Percentiles rank a stretch among this genome's conserved stretches.
Evolutionary conservation across 225 moss, liverwort and hornwort species (phyloP).

Genomic region (Takakia lepidozioides): DNA sequence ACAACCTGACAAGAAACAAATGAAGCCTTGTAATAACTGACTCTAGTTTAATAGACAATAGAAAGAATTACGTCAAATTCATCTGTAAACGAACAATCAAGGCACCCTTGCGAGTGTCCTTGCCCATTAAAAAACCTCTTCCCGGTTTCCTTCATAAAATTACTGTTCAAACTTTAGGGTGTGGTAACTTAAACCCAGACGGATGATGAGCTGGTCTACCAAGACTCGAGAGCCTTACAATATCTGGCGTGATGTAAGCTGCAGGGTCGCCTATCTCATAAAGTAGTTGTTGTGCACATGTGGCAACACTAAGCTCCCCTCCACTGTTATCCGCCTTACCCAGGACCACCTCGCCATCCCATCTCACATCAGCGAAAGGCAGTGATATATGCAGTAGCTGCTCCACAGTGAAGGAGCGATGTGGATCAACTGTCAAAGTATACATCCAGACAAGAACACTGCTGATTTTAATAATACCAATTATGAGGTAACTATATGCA

Average conservation of each 20-base stretch:
- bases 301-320: constrained; percentile 72
- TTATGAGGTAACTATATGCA: too few relatives aligned
- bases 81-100: too few relatives aligned
- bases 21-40: neutral
- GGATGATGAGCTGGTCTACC: too few relatives aligned
- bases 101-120: too few relatives aligned
- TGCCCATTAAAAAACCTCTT: neutral
- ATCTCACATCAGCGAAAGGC: constrained; percentile 76
- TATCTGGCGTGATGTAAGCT: constrained; percentile 73
- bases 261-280: constrained; percentile 77
- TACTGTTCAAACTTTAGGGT: too few relatives aligned
- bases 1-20: constrained; percentile 41
- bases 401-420: constrained; percentile 33
- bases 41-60: too few relatives aligned
- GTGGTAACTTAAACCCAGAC: too few relatives aligned
- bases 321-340: constrained; percentile 61
- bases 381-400: constrained; percentile 47
- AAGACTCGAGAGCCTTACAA: constrained; percentile 40
- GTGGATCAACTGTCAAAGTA: constrained; percentile 40
- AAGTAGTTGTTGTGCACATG: constrained; percentile 75
- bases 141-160: neutral
- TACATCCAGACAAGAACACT: too few relatives aligned
- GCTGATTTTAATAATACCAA: too few relatives aligned
- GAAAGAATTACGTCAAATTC: too few relatives aligned
- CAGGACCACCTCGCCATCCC: constrained; percentile 50